Evolutionary conservation across 495 filamentous ascomycete genomes (phyloP), one percentile per base, ranked within the genome.

Genomic region (Rhypophila decipiens): DNA sequence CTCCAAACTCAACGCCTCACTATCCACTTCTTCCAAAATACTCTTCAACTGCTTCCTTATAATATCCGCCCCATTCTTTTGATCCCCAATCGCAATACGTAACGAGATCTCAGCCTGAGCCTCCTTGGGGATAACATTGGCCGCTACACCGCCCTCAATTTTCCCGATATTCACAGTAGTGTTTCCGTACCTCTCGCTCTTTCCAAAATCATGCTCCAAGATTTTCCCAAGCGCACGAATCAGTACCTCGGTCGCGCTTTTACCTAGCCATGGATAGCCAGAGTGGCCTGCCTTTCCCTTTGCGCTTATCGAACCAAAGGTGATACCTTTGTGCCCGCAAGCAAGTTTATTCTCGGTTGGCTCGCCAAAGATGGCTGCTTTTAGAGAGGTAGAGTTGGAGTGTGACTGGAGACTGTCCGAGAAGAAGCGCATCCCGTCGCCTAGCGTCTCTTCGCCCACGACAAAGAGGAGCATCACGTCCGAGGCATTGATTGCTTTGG

Each of bases 291-390:
- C 88, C 50, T 82, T 84, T 24, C 91, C 91, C 38, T 75, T 70
- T 0, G 84, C 84, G 20, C 67, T 67, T 35, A 96, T 47, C 5
- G 72, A 66, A 52, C 88, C 82, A 9, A 67, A 67, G 3, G 86
- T 57, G 55, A 84, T 83, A 3, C 91, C 91, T 60, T 97, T 97
- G 70, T 97, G 91, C 0, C 91, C 91, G 29, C 84, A 77, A 1
- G 88, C 89, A 22, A 97, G 85, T 60, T 84, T 84, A 44, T 82
- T 74, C 53, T 95, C 87, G 0, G 91, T 97, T 10, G 91, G 91
- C 59, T 97, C 91, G 35, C 85, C 91, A 58, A 96, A 96, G 61
- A 97, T 85, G 49, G 88, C 79, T 3, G 86, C 77, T 10, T 59
- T 45, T 40, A 73, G 57, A 56, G 3, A 35, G 44, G 80, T 72